phyloP scores from a whole-genome alignment of 768 basidiomycete genomes.

The Rhizopogon vulgaris region DNA sequence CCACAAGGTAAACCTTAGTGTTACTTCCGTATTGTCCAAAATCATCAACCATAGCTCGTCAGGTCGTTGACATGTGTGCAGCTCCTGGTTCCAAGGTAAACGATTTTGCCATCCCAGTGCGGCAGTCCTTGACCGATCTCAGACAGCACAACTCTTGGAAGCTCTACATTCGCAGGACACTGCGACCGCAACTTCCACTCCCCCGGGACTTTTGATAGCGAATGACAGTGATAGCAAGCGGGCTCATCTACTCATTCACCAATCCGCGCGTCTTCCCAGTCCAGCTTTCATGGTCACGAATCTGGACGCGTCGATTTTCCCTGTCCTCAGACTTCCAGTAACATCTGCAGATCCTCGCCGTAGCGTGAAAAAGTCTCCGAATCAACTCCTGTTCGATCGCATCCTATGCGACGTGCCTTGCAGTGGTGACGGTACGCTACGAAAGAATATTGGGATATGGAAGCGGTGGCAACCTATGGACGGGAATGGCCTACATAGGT shows the following conservation, averaged over 20 bases:
- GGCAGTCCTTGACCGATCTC: conserved; percentile 2
- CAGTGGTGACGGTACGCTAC: conserved; percentile 91
- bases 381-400: conserved; percentile 77
- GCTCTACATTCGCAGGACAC: conserved; percentile 81
- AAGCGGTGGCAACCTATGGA: conserved; percentile 84
- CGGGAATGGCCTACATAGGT: conserved; percentile 89
- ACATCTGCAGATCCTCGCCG: conserved; percentile 19
- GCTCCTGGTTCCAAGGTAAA: conserved; percentile 93
- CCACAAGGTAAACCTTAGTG: conserved; percentile 50
- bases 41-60: conserved; percentile 1
- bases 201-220: conserved; percentile 84
- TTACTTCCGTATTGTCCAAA: background rate
- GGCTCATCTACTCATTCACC: conserved; percentile 94
- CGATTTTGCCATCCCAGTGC: background rate
- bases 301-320: conserved; percentile 86
- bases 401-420: conserved; percentile 98
- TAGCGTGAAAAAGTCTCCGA: conserved; percentile 30
- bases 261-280: conserved; percentile 88
- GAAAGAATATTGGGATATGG: conserved; percentile 97
- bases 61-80: conserved; percentile 97
- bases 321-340: conserved; percentile 47
- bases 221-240: conserved; percentile 95
- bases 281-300: conserved; percentile 95
- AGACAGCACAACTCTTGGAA: conserved; percentile 96
- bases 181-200: conserved; percentile 55